Evolutionary conservation across 352 stramenopile species (phyloP), one percentile per base, ranked within the genome.

Genomic region (Phytophthora podocarpi): DNA sequence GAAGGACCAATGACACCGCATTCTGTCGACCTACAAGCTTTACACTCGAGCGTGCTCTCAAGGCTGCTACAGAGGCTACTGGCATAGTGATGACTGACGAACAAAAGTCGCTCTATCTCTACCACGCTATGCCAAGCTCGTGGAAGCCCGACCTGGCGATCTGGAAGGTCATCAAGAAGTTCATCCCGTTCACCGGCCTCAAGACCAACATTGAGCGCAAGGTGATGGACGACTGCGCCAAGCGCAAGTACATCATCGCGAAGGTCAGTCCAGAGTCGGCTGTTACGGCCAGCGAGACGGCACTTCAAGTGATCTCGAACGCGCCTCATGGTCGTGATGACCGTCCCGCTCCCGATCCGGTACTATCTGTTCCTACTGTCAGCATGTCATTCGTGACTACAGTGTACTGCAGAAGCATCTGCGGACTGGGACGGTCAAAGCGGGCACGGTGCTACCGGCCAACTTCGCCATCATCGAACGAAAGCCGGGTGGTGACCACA

Each of bases 341-440:
- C 15, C 28, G 26, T 9, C 20, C n/a, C n/a, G n/a, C n/a, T n/a
- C 26, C 10, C 41, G n/a, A 13, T 23, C 10, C 12, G 6, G 10
- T 7, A 13, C 26, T 11, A 5, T 24, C 11, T 47, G 47, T 32
- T 50, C 18, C 11, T 52, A 64, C 40, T 45, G 42, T 10, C 23
- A 59, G 11, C 53, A 70, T 13, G 30, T 18, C 8, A 64, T 50
- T 8, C 46, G 41, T 11, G 40, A 66, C 26, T 66, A 55, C 11
- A 54, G 35, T 12, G 34, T 18, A 1, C 47, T 71, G 40, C 55
- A 63, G 18, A 47, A 53, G 7, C 39, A 67, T 16, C 9, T 71
- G 20, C 39, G 39, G 1, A 24, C 9, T 28, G 53, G 46, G 0
- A 42, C 31, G 0, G 53, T 64, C 0, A 69, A 69, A 12, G 37